A percentile compares a stretch with the other conserved stretches of the same genome.
Evolutionary conservation across 2,329 filamentous ascomycete genomes (phyloP).

Genomic region (Ophiostoma himal-ulmi): DNA sequence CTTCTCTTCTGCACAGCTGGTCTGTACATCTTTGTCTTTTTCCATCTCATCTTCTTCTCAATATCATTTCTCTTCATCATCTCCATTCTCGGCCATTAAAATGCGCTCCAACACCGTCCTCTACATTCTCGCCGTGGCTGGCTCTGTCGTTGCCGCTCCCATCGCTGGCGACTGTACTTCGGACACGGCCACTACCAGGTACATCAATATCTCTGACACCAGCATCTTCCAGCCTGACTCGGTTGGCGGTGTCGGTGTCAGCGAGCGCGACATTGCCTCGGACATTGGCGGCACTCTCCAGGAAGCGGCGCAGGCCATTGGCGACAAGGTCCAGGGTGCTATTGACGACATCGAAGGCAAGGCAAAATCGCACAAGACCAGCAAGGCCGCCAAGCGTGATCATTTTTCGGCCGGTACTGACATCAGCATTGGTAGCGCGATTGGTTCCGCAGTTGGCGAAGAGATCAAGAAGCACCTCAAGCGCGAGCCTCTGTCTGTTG

Average conservation of each 20-base stretch:
- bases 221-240: background rate
- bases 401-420: background rate
- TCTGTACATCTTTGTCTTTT: background rate
- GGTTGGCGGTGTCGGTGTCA: background rate
- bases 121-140: background rate
- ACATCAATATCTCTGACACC: background rate
- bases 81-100: background rate
- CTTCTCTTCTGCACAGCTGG: background rate
- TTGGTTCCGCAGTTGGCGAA: background rate
- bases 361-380: background rate
- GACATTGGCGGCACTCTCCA: background rate
- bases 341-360: background rate
- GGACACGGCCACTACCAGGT: background rate
- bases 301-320: background rate
- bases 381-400: background rate
- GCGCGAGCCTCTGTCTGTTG: background rate
- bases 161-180: background rate
- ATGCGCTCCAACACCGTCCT: background rate
- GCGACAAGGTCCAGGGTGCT: background rate
- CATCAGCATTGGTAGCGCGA: background rate
- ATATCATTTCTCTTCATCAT: background rate
- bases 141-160: background rate
- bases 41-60: background rate
- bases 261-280: background rate
- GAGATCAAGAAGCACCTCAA: slow-evolving; percentile 2